Base-by-base conservation (phyloP, 257 asterid species). In the Fraxinus anomala region DNA sequence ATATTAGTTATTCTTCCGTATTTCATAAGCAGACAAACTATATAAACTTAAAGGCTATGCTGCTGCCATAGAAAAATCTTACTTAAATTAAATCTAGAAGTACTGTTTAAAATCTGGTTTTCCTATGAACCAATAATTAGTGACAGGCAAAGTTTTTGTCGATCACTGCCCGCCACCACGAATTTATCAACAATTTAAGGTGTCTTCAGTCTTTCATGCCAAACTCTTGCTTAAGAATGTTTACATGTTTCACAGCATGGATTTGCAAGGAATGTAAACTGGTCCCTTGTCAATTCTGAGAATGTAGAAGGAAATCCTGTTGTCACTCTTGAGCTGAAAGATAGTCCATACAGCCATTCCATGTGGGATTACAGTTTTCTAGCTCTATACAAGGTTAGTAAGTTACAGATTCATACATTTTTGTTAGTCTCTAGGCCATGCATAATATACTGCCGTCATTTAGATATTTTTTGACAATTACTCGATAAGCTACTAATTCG, bases 361-460 rank as follows among this genome's bases (percentile, higher is more conserved):
- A 92, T 96, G 97, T 93, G 99, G 99, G 97, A 96, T 83, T 89
- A 92, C 84, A 78, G 97, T 87, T 96, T 96, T 84, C 92, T 91
- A 70, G 94, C 91, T 83, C 88, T 93, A 36, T 96, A 89, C 85
- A 93, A 89, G 97, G 99, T 93, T 72, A 7, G 73, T 65, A 47
- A 66, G 49, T 54, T 80, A 74, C 34, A 47, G 21, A 69, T 39
- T 67, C 68, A 61, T 63, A 67, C 31, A 73, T 75, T 17, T 17
- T 76, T 70, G 36, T 54, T 56, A 4, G 36, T 74, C 49, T 65
- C 26, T 70, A 76, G 42, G 75, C 37, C 68, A 31, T 76, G 77
- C 73, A 54, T 67, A 21, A 47, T 65, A 51, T 49, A 31, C 17
- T 44, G n/a, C 65, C 37, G 24, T 36, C 19, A 47, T 23, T 42